These are phyloP conservation scores for Xylaria sp. DNA, from an alignment of 2,329 filamentous ascomycete species.

Conservation along the genomic window DNA sequence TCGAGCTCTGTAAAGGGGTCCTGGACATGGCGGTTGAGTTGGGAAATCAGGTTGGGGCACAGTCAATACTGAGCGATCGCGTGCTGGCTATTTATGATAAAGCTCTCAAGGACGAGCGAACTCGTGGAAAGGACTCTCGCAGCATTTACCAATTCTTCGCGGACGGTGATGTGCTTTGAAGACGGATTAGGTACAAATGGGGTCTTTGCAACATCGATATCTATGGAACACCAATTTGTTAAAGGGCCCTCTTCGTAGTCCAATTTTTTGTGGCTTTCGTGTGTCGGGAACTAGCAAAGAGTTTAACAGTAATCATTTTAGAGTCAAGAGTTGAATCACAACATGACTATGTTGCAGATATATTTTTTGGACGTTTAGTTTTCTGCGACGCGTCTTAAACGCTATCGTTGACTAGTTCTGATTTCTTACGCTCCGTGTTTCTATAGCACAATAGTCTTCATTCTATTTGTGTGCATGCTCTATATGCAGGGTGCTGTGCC, in stretches of 20 bases:
- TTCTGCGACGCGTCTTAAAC: no score
- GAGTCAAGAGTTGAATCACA: no score
- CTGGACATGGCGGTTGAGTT: conserved; percentile 30
- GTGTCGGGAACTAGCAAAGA: no score
- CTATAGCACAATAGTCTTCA: no score
- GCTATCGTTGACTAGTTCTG: no score
- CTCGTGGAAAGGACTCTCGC: conserved; percentile 27
- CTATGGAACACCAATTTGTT: not conserved
- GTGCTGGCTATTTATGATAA: conserved; percentile 30
- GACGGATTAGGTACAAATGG: not conserved
- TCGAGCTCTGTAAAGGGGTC: conserved; percentile 32
- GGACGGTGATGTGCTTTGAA: conserved; percentile 24
- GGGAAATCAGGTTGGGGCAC: conserved; percentile 26
- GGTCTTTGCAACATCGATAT: not conserved
- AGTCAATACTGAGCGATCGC: conserved; percentile 18
- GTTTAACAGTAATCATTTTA: no score
- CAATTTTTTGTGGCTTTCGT: no score
- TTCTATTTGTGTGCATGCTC: no score
- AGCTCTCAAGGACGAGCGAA: conserved; percentile 29
- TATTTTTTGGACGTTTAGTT: no score
- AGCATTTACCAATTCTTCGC: conserved; percentile 30
- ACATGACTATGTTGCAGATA: no score
- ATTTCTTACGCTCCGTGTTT: no score
- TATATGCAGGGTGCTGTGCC: no score
- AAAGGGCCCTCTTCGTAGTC: not conserved